A percentile compares a stretch with the other conserved stretches of the same genome.
phyloP scores from a whole-genome alignment of 2,329 filamentous ascomycete genomes.

The Pseudocercospora fuligena region DNA sequence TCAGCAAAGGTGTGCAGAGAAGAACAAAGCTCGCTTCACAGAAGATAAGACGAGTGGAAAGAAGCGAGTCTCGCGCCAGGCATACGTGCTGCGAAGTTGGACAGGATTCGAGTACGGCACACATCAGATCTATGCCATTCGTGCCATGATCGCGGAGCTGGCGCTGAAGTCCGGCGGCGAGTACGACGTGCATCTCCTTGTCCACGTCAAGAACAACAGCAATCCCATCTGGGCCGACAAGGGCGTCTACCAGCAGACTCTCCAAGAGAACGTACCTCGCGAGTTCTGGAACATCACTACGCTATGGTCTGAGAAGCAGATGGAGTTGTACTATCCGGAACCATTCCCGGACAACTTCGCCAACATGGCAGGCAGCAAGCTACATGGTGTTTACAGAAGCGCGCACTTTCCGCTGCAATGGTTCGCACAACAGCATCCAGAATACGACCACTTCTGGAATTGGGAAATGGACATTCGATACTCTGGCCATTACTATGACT shows the following conservation, averaged over 20 bases:
- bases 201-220: slow-evolving; percentile 79
- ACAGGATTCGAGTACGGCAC: slow-evolving; percentile 78
- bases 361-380: slow-evolving; percentile 65
- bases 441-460: slow-evolving; percentile 71
- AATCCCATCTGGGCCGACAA: slow-evolving; percentile 80
- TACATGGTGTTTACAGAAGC: slow-evolving; percentile 86
- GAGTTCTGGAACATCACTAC: slow-evolving; percentile 90
- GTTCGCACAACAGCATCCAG: slow-evolving; percentile 56
- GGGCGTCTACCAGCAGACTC: slow-evolving; percentile 68
- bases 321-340: slow-evolving; percentile 86
- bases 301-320: slow-evolving; percentile 92
- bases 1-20: slow-evolving; percentile 54
- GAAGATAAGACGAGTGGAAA: slow-evolving; percentile 36
- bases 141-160: slow-evolving; percentile 82
- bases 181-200: slow-evolving; percentile 83
- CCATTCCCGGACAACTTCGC: slow-evolving; percentile 76
- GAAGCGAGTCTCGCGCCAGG: slow-evolving; percentile 65
- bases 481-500: slow-evolving; percentile 81
- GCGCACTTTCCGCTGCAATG: slow-evolving; percentile 58
- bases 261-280: slow-evolving; percentile 71
- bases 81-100: slow-evolving; percentile 82
- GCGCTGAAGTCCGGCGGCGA: slow-evolving; percentile 80
- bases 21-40: slow-evolving; percentile 55
- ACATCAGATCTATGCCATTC: slow-evolving; percentile 79
- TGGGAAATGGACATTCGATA: slow-evolving; percentile 88